Conservation (phyloP, 176 grass and related monocot genomes). For the Puya raimondii region DNA sequence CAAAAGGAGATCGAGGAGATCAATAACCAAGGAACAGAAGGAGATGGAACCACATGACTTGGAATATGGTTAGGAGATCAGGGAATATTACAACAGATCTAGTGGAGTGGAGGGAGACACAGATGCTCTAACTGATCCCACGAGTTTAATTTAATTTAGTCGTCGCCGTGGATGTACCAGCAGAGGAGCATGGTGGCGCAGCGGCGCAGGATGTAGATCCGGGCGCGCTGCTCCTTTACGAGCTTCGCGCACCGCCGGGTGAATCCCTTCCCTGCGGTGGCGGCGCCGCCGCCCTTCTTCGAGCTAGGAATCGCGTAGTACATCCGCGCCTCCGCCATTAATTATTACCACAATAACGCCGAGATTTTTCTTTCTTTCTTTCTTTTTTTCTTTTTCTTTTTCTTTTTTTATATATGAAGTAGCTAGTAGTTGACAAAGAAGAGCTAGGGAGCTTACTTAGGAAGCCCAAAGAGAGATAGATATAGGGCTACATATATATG, state of each 20-base stretch:
- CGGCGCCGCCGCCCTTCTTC: neutral
- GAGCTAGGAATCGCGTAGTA: neutral
- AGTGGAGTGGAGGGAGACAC: neutral
- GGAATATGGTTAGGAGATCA: too few relatives aligned
- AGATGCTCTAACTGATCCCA: neutral
- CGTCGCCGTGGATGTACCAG: constrained; percentile 27
- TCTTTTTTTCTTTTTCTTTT: too few relatives aligned
- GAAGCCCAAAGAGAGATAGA: too few relatives aligned
- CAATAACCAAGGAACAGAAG: too few relatives aligned
- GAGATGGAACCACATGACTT: too few relatives aligned
- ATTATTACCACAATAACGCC: neutral
- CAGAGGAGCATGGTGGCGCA: constrained; percentile 32
- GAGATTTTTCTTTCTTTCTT: neutral
- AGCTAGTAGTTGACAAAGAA: too few relatives aligned
- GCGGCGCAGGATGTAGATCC: constrained; percentile 33
- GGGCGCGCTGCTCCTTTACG: constrained; percentile 26
- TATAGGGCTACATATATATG: too few relatives aligned
- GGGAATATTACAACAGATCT: neutral
- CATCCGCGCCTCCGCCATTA: neutral
- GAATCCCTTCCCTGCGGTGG: constrained; percentile 9
- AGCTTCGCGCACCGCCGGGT: constrained; percentile 25
- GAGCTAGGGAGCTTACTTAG: too few relatives aligned
- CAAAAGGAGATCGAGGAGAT: too few relatives aligned
- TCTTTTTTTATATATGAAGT: too few relatives aligned
- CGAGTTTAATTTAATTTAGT: constrained; percentile 1